Evolutionary conservation across 2,329 filamentous ascomycete genomes (phyloP), one percentile per base, ranked within the genome.

Genomic region (Leptographium procerum): DNA sequence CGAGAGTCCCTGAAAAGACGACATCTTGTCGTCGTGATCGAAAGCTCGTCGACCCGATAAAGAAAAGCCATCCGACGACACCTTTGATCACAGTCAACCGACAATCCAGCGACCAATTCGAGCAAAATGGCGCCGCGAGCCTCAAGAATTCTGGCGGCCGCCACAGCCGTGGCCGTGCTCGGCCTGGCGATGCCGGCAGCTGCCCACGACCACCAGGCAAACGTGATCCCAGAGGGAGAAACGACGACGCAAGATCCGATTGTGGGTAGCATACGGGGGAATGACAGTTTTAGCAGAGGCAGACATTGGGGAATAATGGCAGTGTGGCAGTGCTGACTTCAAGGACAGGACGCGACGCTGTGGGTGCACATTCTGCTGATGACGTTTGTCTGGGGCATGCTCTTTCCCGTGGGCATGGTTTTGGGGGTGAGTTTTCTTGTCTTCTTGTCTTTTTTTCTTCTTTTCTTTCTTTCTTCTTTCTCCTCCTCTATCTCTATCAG

Each of bases 331-430:
- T 19, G 47, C 26, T 50, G 47, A 29, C 14, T 8, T 2, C n/a
- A 22, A 48, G 28, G 5, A 29, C 64, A 85, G 81, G 94, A 97
- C 71, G 80, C 85, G 48, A 89, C 85, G 66, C 73, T 99, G 82
- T 99, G 94, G 94, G 79, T 87, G 65, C 94, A 99, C 73, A 97
- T 99, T 67, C 79, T 96, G 61, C 72, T 95, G 52, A 91, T 96
- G 79, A 87, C 85, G 70, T 68, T 94, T 60, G 84, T 91, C 59
- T 97, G 95, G 77, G 94, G 94, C 61, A 79, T 99, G 65, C 82
- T 97, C 60, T 97, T 96, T 68, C 94, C 94, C 13, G 79, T 89
- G 19, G 94, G 94, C 66, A 97, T 99, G 92, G 91, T 97, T 48
- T 77, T 96, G 22, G 92, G 92, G 60, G 89, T 94, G 82, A 66